Base-by-base conservation (phyloP, 2,329 filamentous ascomycete species). In the Stagonosporopsis vannaccii region DNA sequence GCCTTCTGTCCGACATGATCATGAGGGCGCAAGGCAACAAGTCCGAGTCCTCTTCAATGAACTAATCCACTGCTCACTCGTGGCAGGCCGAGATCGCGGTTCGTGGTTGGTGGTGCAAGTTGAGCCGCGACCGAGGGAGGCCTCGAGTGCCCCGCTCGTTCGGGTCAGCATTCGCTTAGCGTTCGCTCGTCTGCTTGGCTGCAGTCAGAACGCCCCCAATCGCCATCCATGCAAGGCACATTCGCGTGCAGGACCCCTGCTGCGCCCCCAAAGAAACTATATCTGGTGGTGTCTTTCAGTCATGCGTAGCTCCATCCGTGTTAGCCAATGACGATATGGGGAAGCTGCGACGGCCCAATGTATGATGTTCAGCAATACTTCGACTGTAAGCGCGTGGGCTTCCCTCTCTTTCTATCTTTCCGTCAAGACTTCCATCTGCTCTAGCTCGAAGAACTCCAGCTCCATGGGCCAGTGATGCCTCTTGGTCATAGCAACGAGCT, bases 121-220 rank as follows among this genome's bases (percentile, higher is more conserved):
- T 40, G 46, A 37, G 36, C 45, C 52, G 40, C 40, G 52, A 50
- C 40, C 22, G 30, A 48, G 40, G 26, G 23, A 22, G 28, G 7
- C n/a, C 32, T 22, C 17, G 28, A 28, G 11, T 7, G 17, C 41
- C 53, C 46, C 53, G 23, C 41, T 46, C 17, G 41, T 44, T 56
- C 30, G 52, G 52, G 52, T 56, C 46, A 56, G 33, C 46, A 37
- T 41, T 45, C 52, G 52, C 52, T 56, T 40, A 45, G 30, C 17
- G 12, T 36, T 43, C 36, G 41, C 28, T 26, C 12, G 13, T 41
- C 45, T 40, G 39, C 45, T 45, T 40, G 41, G 52, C 52, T 56
- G 28, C 39, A 36, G 20, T 50, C 35, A 20, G 22, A 33, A 41
- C 40, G 22, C 26, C 46, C 46, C 52, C 46, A 56, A 44, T 41